Evolutionary conservation across 305 asterid species (phyloP), one percentile per base, ranked within the genome.

Genomic region (Fraxinus baroniana): DNA sequence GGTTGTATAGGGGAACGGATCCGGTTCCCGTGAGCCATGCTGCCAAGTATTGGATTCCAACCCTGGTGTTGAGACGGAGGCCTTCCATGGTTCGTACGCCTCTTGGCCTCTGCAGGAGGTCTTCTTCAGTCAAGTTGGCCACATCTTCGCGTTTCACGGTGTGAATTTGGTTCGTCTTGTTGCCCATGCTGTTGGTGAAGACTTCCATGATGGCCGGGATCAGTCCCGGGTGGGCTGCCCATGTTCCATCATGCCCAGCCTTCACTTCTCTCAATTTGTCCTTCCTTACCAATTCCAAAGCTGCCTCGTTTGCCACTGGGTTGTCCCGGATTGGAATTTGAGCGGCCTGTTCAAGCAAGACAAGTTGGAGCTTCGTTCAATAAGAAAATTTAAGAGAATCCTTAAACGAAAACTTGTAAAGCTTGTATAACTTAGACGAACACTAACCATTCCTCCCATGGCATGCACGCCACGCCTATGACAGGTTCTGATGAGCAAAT

Each of bases 171-270:
- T 95, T 91, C 15, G 93, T 84, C 0, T 87, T 81, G 84, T 75
- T 82, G 28, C 89, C 87, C 98, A 95, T 92, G 85, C 84, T 66
- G 83, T 10, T 39, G 80, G 86, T 88, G 86, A 94, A 94, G 30
- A 92, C 97, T 71, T 94, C 92, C 81, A 78, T 84, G 52, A 93
- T 92, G n/a, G 90, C 76, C 0, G 97, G 97, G 82, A 95, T 93
- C 13, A 95, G 85, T 20, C 99, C 98, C 0, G 99, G 99, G 88
- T 94, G 98, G 6, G 99, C 99, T 17, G 99, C 99, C 98, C 98
- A 95, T 0, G 99, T 95, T 26, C 99, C 99, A 55, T 95, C 99
- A 66, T 94, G 99, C 70, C 99, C 99, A 0, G 99, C 99, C 71
- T 77, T 86, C 78, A 91, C 99, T 86, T 95, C 98, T 72, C 97